These are phyloP conservation scores for Candida orba DNA, from an alignment of 805 yeast genomes.

Conservation along the genomic window DNA sequence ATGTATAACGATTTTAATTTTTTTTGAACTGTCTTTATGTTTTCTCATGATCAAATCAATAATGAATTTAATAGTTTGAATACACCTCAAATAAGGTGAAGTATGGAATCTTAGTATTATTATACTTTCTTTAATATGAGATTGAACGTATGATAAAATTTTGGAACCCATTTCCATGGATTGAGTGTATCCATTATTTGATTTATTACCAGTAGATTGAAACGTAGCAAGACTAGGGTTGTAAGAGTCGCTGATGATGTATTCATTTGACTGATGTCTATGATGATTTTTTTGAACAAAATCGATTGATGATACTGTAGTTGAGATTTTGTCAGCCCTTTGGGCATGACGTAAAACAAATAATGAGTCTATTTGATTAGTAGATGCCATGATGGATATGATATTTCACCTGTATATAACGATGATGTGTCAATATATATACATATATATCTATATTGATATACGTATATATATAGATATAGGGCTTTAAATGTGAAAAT, in stretches of 20 bases:
- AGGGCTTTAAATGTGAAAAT: no score
- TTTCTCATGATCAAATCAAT: slow-evolving; percentile 18
- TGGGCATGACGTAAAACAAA: slow-evolving; percentile 25
- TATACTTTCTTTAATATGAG: slow-evolving; percentile 10
- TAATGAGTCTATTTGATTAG: slow-evolving; percentile 15
- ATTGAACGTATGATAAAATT: slow-evolving; percentile 15
- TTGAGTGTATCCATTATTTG: slow-evolving; percentile 24
- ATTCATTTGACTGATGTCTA: slow-evolving; percentile 2
- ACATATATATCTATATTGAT: no score
- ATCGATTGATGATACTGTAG: slow-evolving; percentile 22
- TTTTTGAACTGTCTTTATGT: slow-evolving; percentile 6
- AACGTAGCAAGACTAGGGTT: slow-evolving; percentile 24
- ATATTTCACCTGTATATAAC: no score
- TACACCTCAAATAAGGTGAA: slow-evolving; percentile 38
- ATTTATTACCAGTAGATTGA: slow-evolving; percentile 20
- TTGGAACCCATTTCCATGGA: slow-evolving; percentile 20
- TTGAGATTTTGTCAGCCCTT: slow-evolving; percentile 21
- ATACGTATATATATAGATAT: no score
- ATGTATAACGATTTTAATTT: slow-evolving; percentile 22
- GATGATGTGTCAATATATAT: no score
- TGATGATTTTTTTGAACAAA: slow-evolving; percentile 8
- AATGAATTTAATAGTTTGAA: slow-evolving; percentile 30
- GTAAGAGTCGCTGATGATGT: slow-evolving; percentile 15
- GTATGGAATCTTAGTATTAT: slow-evolving; percentile 26
- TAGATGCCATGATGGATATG: no score